These are phyloP conservation scores for Rhinocladiella mackenziei DNA, from an alignment of 2,329 filamentous ascomycete species.

Conservation along the genomic window DNA sequence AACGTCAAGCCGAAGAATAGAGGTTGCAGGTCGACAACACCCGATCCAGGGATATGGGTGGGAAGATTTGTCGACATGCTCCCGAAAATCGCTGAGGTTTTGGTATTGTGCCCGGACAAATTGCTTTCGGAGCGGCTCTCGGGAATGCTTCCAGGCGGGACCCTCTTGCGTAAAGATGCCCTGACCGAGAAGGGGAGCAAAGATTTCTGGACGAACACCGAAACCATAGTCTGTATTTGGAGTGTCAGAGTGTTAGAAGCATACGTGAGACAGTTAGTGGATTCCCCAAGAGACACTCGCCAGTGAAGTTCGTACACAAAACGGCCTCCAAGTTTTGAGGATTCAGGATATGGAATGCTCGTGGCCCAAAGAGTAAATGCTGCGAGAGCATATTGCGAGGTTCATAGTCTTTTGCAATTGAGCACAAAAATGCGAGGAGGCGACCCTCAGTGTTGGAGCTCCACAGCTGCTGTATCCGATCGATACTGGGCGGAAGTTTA, in stretches of 20 bases:
- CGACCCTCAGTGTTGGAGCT: conserved; percentile 32
- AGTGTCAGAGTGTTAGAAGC: not conserved
- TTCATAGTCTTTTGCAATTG: conserved; percentile 33
- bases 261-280: not conserved
- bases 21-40: conserved; percentile 43
- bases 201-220: conserved; percentile 10
- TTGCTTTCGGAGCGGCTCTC: conserved; percentile 38
- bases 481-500: conserved; percentile 32
- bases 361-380: conserved; percentile 32
- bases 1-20: conserved; percentile 50
- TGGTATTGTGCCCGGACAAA: conserved; percentile 35
- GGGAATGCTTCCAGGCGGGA: conserved; percentile 30
- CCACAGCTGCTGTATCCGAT: conserved; percentile 35
- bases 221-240: conserved; percentile 13
- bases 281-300: not conserved
- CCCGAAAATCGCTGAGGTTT: conserved; percentile 34
- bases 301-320: conserved; percentile 12
- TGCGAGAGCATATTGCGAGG: conserved; percentile 32
- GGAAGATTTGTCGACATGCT: conserved; percentile 28
- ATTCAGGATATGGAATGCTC: conserved; percentile 27
- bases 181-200: conserved; percentile 34
- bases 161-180: conserved; percentile 43
- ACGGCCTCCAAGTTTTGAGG: conserved; percentile 27
- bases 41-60: conserved; percentile 12
- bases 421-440: conserved; percentile 37